phyloP scores from a whole-genome alignment of 345 rosid genomes.

The Syzygium jambos region DNA sequence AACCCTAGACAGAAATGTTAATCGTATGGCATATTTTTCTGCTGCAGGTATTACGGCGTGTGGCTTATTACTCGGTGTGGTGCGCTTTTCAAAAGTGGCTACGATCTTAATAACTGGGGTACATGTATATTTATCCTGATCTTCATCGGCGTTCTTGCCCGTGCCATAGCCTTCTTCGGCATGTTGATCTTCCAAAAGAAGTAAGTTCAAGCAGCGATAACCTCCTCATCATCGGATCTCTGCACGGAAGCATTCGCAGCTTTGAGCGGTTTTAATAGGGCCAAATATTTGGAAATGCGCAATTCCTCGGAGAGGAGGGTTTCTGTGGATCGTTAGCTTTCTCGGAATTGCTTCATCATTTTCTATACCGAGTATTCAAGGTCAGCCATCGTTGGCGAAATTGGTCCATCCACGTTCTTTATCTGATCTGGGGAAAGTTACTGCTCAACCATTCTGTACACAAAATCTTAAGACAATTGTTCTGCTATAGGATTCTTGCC shows the following conservation, averaged over 20 bases:
- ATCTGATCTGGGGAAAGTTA: not conserved
- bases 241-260: not conserved
- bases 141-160: constrained; percentile 39
- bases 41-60: constrained; percentile 68
- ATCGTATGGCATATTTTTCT: not conserved
- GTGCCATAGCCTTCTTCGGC: constrained; percentile 49
- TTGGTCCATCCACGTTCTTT: not conserved
- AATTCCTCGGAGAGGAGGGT: not conserved
- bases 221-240: not conserved
- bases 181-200: constrained; percentile 71
- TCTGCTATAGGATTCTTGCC: not conserved
- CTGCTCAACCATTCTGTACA: not conserved
- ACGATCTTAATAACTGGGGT: constrained; percentile 48
- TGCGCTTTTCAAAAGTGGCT: constrained; percentile 44
- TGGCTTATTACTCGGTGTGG: constrained; percentile 93
- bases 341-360: not conserved
- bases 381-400: not conserved
- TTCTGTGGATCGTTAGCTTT: not conserved
- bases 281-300: not conserved
- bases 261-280: not conserved
- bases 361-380: not conserved
- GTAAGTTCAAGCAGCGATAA: constrained; percentile 9
- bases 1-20: not conserved
- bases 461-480: not conserved
- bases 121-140: constrained; percentile 55